These are phyloP conservation scores for Cymodocea nodosa DNA, from an alignment of 116 monocot species.

Conservation along the genomic window DNA sequence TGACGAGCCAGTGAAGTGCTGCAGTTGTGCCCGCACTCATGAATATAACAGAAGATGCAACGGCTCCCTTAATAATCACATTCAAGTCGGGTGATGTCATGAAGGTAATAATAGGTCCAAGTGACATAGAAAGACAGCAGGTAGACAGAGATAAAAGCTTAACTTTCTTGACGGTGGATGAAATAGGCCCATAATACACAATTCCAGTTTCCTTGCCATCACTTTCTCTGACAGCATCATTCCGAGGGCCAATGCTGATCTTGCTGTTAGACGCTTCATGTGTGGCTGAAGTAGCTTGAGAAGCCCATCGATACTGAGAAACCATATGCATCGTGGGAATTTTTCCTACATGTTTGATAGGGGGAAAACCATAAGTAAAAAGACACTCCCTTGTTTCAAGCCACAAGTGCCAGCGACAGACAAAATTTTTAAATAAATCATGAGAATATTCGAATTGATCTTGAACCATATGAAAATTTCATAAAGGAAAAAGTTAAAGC, in stretches of 20 bases:
- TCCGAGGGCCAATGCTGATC: slow-evolving; percentile 74
- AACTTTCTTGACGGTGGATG: slow-evolving; percentile 86
- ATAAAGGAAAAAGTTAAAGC: no score
- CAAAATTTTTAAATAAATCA: background rate
- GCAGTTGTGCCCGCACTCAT: slow-evolving; percentile 87
- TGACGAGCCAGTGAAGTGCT: slow-evolving; percentile 93
- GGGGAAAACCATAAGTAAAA: background rate
- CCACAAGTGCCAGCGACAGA: background rate
- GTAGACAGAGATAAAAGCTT: slow-evolving; percentile 95
- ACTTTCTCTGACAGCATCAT: slow-evolving; percentile 3
- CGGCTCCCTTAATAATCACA: slow-evolving; percentile 82
- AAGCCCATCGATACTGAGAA: slow-evolving; percentile 7
- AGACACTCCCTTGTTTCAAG: background rate
- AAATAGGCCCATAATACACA: slow-evolving; percentile 72
- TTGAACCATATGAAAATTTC: no score
- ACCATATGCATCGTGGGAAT: slow-evolving; percentile 3
- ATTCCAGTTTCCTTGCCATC: slow-evolving; percentile 35
- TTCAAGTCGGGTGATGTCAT: slow-evolving; percentile 96
- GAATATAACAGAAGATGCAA: slow-evolving; percentile 79
- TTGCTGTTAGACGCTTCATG: slow-evolving; percentile 23
- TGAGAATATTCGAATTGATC: no score
- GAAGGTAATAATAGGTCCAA: slow-evolving; percentile 95
- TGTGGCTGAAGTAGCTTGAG: slow-evolving; percentile 6
- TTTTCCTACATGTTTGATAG: background rate
- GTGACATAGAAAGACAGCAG: slow-evolving; percentile 88